phyloP scores from a whole-genome alignment of 441 rosid genomes.

The Croton laevigatus region DNA sequence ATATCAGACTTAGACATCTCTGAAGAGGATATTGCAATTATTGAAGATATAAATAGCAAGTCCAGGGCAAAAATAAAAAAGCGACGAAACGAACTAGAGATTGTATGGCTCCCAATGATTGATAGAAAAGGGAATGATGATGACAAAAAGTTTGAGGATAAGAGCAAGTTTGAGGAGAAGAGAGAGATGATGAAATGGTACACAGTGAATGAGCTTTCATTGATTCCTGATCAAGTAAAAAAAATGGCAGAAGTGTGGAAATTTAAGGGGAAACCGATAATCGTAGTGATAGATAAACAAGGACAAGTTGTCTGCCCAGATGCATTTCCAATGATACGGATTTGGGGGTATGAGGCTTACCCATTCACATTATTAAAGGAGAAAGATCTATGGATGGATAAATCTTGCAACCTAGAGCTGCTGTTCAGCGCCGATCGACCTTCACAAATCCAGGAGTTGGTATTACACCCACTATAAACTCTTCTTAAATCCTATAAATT shows the following conservation, averaged over 20 bases:
- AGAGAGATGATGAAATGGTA: constrained; percentile 60
- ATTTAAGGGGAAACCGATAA: constrained; percentile 57
- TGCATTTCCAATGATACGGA: constrained; percentile 82
- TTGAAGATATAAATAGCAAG: constrained; percentile 55
- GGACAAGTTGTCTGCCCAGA: constrained; percentile 66
- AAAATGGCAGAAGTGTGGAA: constrained; percentile 46
- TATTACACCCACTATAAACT: constrained; percentile 23
- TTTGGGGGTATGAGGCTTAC: constrained; percentile 65
- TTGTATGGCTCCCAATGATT: constrained; percentile 70
- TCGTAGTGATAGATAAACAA: constrained; percentile 65
- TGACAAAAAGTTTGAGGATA: constrained; percentile 2
- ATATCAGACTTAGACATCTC: constrained; percentile 65
- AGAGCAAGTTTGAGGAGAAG: constrained; percentile 39
- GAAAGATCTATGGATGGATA: constrained; percentile 57
- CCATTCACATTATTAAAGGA: constrained; percentile 61
- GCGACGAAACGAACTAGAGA: constrained; percentile 47
- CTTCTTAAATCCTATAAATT: constrained; percentile 9
- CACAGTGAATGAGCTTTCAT: constrained; percentile 46
- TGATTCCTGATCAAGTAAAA: constrained; percentile 50
- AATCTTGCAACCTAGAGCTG: constrained; percentile 56
- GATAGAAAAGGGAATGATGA: constrained; percentile 26
- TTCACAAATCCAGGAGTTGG: constrained; percentile 39
- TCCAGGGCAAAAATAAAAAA: constrained; percentile 35
- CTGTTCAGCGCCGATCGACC: constrained; percentile 48
- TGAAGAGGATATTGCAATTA: constrained; percentile 48